Percentiles rank a stretch among this genome's conserved stretches.
Conservation (phyloP, 345 rosid species). For the Gossypium herbaceum region DNA sequence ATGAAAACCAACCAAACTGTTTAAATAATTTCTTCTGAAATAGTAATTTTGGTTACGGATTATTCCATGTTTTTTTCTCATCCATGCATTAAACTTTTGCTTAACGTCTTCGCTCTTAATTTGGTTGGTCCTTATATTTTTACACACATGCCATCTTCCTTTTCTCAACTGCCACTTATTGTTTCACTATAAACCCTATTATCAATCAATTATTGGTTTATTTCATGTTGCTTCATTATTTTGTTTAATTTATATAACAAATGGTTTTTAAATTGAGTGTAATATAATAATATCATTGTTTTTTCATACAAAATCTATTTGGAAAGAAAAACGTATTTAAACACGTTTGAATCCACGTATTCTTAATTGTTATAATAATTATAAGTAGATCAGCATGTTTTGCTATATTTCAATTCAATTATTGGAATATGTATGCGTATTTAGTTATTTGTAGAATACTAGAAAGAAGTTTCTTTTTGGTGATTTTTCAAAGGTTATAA, state of each 20-base stretch:
- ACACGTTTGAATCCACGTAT: accelerated
- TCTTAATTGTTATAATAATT: no score
- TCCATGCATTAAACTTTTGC: neutral
- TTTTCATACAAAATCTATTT: no score
- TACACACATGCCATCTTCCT: neutral
- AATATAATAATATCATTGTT: no score
- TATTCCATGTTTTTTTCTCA: conserved; percentile 11
- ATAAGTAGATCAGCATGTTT: no score
- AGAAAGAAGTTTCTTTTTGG: no score
- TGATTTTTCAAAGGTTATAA: no score
- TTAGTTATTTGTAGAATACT: no score
- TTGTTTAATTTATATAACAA: no score
- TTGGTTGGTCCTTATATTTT: neutral
- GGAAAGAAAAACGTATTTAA: no score
- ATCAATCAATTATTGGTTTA: neutral
- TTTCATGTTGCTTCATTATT: neutral
- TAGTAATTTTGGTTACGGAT: neutral
- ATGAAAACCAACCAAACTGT: conserved; percentile 6
- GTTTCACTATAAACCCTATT: neutral
- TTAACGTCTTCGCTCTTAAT: conserved; percentile 4
- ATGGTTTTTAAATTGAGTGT: neutral
- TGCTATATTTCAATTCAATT: no score
- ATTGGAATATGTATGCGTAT: no score
- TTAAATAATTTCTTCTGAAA: neutral
- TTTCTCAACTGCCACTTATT: neutral